Evolutionary conservation across 371 early-diverging fungal genomes (phyloP), one percentile per base, ranked within the genome.

Genomic region (Mucor sp.): DNA sequence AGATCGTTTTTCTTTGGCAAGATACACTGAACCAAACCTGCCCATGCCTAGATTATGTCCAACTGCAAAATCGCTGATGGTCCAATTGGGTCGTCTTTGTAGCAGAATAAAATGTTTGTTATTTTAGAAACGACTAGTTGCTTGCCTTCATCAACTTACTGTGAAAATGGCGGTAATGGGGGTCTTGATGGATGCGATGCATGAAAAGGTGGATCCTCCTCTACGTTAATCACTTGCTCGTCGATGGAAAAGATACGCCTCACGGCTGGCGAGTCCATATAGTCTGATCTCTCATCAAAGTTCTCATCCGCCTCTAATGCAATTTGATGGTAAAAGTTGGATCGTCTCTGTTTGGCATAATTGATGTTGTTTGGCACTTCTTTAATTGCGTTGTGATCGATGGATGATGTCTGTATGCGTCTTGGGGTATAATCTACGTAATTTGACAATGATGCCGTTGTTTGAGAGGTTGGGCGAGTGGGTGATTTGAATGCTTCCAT

Each of bases 21-120:
- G 71, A 79, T 98, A 99, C 0, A 99, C 99, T 15, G 93, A 86
- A 3, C 99, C 99, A 87, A 99, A 99, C 74, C 95, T 95, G 11
- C 99, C 99, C 64, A 91, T 91, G 39, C 99, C 99, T 15, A 99
- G 80, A 2, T 93, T 83, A 28, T 88, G 81, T 35, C 97, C 99
- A 28, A 99, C 88, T 65, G 96, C 95, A 87, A 99, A 99, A 78
- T 99, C 99, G 8, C 91, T 80, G 21, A 97, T 75, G 17, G 86
- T 84, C 97, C 97, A 97, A 27, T 58, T 41, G 8, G 43, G 9
- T 61, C 60, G 21, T 11, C 63, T 55, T 30, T 44, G 21, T 41
- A 50, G 15, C 7, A n/a, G n/a, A n/a, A 19, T 4, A n/a, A 6
- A 17, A 44, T 44, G 19, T n/a, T 44, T 44, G 44, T 44, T 44